These are phyloP conservation scores for Eimeria praecox DNA, from an alignment of 169 alveolate genomes.

Conservation along the genomic window DNA sequence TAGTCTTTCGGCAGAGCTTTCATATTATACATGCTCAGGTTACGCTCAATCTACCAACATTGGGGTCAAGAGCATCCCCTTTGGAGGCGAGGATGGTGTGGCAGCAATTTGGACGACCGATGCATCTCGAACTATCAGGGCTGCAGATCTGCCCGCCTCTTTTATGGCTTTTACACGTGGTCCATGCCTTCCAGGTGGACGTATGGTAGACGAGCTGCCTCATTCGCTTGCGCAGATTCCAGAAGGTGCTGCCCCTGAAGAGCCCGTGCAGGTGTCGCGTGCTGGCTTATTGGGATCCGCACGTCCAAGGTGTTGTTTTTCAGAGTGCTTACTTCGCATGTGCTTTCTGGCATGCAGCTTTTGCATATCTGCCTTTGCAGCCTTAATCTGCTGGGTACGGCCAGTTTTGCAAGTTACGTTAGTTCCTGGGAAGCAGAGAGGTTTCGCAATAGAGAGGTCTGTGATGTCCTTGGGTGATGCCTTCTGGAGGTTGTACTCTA, in stretches of 20 bases:
- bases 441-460: conserved; percentile 40
- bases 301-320: not conserved
- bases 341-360: conserved; percentile 3
- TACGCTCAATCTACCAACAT: not conserved
- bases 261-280: not conserved
- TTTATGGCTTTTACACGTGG: not conserved
- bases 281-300: not conserved
- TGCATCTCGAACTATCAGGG: not conserved
- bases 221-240: not conserved
- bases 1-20: not conserved
- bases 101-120: not conserved
- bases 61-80: not conserved
- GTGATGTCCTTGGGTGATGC: conserved; percentile 41
- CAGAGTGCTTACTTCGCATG: conserved; percentile 29
- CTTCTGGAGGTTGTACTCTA: conserved; percentile 15
- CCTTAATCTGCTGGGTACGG: conserved; percentile 59
- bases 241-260: not conserved
- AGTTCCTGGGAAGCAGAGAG: conserved; percentile 64
- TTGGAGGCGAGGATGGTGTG: not conserved
- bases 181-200: not conserved
- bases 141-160: not conserved
- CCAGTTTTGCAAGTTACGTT: conserved; percentile 51
- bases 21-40: not conserved
- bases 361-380: conserved; percentile 19
- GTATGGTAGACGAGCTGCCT: not conserved